These are phyloP conservation scores for Mychonastes homosphaera DNA, from an alignment of 139 green algal genomes.

Conservation along the genomic window DNA sequence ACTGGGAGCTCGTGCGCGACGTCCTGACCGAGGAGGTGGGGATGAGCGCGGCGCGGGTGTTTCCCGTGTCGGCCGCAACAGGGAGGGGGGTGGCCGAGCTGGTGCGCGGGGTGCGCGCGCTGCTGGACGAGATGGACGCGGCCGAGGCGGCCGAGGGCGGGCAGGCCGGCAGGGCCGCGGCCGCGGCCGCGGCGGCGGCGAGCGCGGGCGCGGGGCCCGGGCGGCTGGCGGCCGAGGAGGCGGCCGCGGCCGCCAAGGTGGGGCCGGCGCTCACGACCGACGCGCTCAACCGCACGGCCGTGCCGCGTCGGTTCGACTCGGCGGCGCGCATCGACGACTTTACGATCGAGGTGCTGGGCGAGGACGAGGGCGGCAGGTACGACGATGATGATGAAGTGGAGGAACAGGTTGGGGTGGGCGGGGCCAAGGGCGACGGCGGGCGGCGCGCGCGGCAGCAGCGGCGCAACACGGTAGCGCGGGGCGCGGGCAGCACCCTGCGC, in stretches of 20 bases:
- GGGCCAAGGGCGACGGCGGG: too few relatives aligned
- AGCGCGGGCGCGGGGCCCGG: constrained; percentile 40
- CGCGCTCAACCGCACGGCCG: constrained; percentile 42
- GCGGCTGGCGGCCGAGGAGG: constrained; percentile 33
- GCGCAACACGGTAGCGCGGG: too few relatives aligned
- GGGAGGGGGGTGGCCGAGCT: constrained; percentile 35
- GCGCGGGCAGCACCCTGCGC: too few relatives aligned
- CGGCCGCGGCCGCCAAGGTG: constrained; percentile 40
- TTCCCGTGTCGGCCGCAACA: constrained; percentile 54
- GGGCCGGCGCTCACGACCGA: constrained; percentile 32
- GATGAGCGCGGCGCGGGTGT: constrained; percentile 26
- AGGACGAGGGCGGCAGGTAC: constrained; percentile 19
- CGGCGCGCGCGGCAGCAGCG: too few relatives aligned
- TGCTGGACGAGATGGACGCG: constrained; percentile 50
- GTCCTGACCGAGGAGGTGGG: constrained; percentile 36
- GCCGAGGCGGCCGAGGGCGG: constrained; percentile 5
- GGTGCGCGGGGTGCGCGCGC: constrained; percentile 41
- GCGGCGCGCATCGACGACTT: constrained; percentile 59
- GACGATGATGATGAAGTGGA: constrained; percentile 9
- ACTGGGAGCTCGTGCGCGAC: constrained; percentile 56
- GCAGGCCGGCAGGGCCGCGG: too few relatives aligned
- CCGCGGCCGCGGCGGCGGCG: constrained; percentile 53
- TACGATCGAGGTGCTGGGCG: constrained; percentile 31
- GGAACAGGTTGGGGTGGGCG: too few relatives aligned
- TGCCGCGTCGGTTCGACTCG: constrained; percentile 18